phyloP scores from a whole-genome alignment of 257 asterid genomes.

The Petunia secreta region DNA sequence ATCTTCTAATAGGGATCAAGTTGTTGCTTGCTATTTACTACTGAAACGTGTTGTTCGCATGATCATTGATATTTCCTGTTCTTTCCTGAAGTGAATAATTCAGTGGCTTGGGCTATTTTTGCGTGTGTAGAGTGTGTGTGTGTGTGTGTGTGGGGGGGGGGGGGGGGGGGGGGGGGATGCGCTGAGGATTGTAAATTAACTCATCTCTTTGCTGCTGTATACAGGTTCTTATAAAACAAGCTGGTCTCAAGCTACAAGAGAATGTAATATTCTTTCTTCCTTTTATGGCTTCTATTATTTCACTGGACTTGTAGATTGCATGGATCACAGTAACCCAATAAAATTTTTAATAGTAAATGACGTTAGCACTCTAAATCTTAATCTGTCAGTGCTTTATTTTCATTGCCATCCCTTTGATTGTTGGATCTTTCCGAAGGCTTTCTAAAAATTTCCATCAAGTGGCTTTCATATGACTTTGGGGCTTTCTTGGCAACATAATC shows the following conservation, averaged over 20 bases:
- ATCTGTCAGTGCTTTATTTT: not conserved
- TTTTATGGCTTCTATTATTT: slow-evolving; percentile 18
- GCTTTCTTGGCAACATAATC: slow-evolving; percentile 18
- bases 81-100: not conserved
- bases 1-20: not conserved
- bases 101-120: not conserved
- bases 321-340: slow-evolving; percentile 13
- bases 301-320: not conserved
- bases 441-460: not conserved
- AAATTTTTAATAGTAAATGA: not conserved
- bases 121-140: no score
- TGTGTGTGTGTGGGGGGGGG: no score
- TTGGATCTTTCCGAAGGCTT: not conserved
- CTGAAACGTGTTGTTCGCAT: slow-evolving; percentile 25
- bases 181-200: slow-evolving; percentile 27
- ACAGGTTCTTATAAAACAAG: slow-evolving; percentile 93
- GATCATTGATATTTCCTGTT: not conserved
- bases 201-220: slow-evolving; percentile 26
- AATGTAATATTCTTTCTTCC: slow-evolving; percentile 55
- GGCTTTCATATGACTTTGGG: not conserved
- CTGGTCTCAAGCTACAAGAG: slow-evolving; percentile 92
- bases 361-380: not conserved
- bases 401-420: not conserved
- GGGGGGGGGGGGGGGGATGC: not conserved
- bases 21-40: slow-evolving; percentile 27